A percentile compares a stretch with the other conserved stretches of the same genome.
These are phyloP conservation scores for Pseudocercospora fijiensis DNA, from an alignment of 2,329 filamentous ascomycete species.

Conservation along the genomic window DNA sequence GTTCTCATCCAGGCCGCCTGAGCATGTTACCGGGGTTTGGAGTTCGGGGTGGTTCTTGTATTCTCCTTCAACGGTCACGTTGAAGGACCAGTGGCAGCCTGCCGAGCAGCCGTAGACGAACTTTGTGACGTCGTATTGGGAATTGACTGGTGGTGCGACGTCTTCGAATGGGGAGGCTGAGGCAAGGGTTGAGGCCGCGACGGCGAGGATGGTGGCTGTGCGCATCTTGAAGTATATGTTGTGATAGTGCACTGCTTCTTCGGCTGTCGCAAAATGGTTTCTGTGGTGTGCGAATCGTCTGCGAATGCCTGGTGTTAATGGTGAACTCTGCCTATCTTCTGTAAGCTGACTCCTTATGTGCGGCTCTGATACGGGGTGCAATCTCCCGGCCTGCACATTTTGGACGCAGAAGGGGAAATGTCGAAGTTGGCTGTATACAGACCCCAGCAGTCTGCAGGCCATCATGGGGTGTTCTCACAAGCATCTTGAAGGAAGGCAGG, in stretches of 20 bases:
- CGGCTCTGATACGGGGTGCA: background rate
- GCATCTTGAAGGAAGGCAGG: background rate
- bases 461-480: background rate
- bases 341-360: background rate
- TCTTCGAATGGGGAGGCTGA: slow-evolving; percentile 19
- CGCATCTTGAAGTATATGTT: slow-evolving; percentile 24
- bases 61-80: slow-evolving; percentile 22
- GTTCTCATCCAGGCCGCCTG: slow-evolving; percentile 19
- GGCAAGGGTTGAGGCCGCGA: slow-evolving; percentile 24
- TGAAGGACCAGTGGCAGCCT: slow-evolving; percentile 29
- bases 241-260: slow-evolving; percentile 2
- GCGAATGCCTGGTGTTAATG: background rate
- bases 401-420: background rate
- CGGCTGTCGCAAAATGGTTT: background rate
- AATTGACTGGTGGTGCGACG: background rate
- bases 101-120: slow-evolving; percentile 32
- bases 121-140: slow-evolving; percentile 27
- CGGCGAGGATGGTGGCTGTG: slow-evolving; percentile 23
- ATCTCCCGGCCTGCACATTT: background rate
- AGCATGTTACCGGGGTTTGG: slow-evolving; percentile 22
- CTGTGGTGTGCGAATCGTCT: background rate
- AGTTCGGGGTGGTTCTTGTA: slow-evolving; percentile 23
- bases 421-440: background rate
- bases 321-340: background rate
- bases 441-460: too few species aligned